A percentile compares a stretch with the other conserved stretches of the same genome.
phyloP scores from a whole-genome alignment of 768 basidiomycete genomes.

The Tricholoma furcatifolium region DNA sequence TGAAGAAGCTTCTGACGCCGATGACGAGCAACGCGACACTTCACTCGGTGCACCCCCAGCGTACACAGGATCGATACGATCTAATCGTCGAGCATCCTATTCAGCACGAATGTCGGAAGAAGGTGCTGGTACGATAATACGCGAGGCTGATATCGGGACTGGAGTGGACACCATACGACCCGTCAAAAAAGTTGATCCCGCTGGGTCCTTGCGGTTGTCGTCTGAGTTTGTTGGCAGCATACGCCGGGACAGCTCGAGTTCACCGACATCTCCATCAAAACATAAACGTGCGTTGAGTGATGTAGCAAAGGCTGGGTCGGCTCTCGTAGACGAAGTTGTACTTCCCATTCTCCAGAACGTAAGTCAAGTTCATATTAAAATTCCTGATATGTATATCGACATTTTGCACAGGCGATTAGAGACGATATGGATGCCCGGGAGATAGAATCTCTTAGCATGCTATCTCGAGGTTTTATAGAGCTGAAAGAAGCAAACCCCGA shows the following conservation, averaged over 20 bases:
- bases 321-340: slow-evolving; percentile 82
- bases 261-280: slow-evolving; percentile 48
- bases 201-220: slow-evolving; percentile 72
- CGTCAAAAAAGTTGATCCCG: slow-evolving; percentile 86
- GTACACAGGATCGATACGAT: slow-evolving; percentile 65
- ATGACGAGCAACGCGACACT: slow-evolving; percentile 21
- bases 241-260: slow-evolving; percentile 53
- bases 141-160: slow-evolving; percentile 81
- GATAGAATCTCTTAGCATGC: slow-evolving; percentile 86
- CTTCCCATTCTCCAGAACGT: slow-evolving; percentile 79
- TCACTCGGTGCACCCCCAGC: slow-evolving; percentile 68
- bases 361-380: slow-evolving; percentile 13
- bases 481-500: slow-evolving; percentile 81
- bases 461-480: slow-evolving; percentile 87
- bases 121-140: slow-evolving; percentile 71
- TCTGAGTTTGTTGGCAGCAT: slow-evolving; percentile 79
- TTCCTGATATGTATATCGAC: neutral
- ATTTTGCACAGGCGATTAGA: slow-evolving; percentile 51
- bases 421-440: slow-evolving; percentile 89
- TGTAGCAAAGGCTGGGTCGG: slow-evolving; percentile 57
- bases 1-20: slow-evolving; percentile 44
- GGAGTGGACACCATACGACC: slow-evolving; percentile 91
- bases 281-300: slow-evolving; percentile 57
- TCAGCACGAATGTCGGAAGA: slow-evolving; percentile 64
- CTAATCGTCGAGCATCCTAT: slow-evolving; percentile 72